Conservation (phyloP, 371 early-diverging fungal species). For the Mucor racemosus region DNA sequence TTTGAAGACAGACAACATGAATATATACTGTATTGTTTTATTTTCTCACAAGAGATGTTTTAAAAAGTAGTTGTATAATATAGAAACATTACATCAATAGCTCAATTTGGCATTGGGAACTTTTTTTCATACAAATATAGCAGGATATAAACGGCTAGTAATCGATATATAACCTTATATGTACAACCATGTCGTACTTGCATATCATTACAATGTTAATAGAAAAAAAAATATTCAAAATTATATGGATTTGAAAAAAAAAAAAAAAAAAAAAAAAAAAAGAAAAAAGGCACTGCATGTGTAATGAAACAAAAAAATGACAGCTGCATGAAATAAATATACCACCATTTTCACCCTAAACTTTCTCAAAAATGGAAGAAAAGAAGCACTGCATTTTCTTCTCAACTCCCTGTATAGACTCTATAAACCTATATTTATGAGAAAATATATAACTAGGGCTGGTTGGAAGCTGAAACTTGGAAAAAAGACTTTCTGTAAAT, state of each 20-base stretch:
- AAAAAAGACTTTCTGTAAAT: constrained; percentile 9
- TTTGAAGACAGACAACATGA: too few species aligned
- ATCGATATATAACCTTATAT: constrained; percentile 1
- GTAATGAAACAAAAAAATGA: constrained; percentile 6
- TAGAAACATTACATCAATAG: too few species aligned
- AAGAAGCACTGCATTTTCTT: background rate
- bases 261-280: background rate
- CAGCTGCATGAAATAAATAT: constrained; percentile 3
- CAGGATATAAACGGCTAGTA: constrained; percentile 1
- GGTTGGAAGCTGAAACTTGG: constrained; percentile 10
- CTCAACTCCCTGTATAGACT: background rate
- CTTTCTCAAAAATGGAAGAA: background rate
- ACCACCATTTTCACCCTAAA: background rate
- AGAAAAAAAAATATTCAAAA: background rate
- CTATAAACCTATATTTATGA: constrained; percentile 2
- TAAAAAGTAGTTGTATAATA: too few species aligned
- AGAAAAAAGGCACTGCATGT: background rate
- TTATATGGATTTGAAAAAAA: background rate
- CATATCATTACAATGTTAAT: background rate
- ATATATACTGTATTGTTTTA: too few species aligned
- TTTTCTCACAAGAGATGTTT: too few species aligned
- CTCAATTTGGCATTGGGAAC: too few species aligned
- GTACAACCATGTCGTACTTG: background rate
- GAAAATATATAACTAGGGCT: constrained; percentile 13
- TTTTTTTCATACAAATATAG: background rate